These are phyloP conservation scores for Mycena rebaudengoi DNA, from an alignment of 768 basidiomycete genomes.

Conservation along the genomic window DNA sequence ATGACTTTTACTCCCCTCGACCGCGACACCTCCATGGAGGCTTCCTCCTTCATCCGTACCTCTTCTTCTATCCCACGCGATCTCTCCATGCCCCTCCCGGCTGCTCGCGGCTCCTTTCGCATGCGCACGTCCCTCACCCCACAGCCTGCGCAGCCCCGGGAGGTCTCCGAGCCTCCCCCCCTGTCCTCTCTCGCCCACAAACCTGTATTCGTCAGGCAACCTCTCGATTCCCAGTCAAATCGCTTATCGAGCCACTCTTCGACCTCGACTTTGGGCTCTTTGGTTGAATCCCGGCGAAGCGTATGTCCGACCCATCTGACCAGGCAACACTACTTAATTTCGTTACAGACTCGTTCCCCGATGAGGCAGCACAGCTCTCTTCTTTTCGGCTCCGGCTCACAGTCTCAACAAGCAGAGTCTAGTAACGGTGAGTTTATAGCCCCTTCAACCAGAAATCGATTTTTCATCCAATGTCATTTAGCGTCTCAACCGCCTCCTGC, in stretches of 20 bases:
- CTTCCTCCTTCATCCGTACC: conserved; percentile 31
- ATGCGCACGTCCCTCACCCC: conserved; percentile 79
- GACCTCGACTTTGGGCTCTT: conserved; percentile 62
- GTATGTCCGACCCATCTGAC: conserved; percentile 46
- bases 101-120: conserved; percentile 60
- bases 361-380: conserved; percentile 62
- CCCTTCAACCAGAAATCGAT: not conserved
- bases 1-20: conserved; percentile 48
- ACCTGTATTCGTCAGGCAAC: conserved; percentile 75
- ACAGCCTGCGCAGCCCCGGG: conserved; percentile 61
- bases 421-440: conserved; percentile 38
- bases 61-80: conserved; percentile 45
- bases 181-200: conserved; percentile 67
- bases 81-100: conserved; percentile 55
- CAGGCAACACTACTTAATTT: not conserved
- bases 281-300: conserved; percentile 62
- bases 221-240: conserved; percentile 45
- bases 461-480: conserved; percentile 20
- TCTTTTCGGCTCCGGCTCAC: conserved; percentile 52
- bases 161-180: conserved; percentile 76
- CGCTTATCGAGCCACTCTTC: conserved; percentile 42
- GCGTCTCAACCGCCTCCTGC: conserved; percentile 57
- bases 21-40: conserved; percentile 51
- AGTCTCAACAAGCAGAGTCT: conserved; percentile 40
- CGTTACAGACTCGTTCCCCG: conserved; percentile 56